Evolutionary conservation across 2,329 filamentous ascomycete species (phyloP).

Genomic region (Plectosphaerella cucumerina): DNA sequence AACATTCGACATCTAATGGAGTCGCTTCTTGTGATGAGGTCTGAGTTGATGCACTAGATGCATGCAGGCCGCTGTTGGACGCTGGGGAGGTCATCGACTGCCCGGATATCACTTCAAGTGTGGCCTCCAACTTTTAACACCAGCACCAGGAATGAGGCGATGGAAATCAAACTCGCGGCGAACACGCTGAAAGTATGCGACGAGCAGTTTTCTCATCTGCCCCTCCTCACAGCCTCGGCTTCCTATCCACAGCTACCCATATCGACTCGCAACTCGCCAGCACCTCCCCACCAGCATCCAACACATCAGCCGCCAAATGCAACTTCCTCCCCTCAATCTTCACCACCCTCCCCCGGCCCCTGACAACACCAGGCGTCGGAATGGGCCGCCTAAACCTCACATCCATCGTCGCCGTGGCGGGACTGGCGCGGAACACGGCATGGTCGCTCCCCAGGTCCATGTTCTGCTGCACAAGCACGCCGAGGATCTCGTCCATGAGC

Average conservation of each 20-base stretch:
- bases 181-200: no score
- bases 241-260: conserved; percentile 6
- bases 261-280: conserved; percentile 20
- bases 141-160: no score
- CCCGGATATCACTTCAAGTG: no score
- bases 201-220: background rate
- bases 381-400: conserved; percentile 29
- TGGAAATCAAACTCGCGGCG: no score
- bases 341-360: conserved; percentile 25
- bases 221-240: conserved; percentile 4
- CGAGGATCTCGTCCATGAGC: conserved; percentile 32
- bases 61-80: no score
- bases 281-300: conserved; percentile 21
- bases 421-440: conserved; percentile 19
- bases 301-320: conserved; percentile 22
- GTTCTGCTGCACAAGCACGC: conserved; percentile 31
- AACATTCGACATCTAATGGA: background rate
- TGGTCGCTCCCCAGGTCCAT: conserved; percentile 23
- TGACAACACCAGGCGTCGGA: conserved; percentile 21
- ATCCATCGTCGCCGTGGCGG: conserved; percentile 28
- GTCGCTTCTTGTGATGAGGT: no score
- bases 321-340: conserved; percentile 28
- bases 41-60: no score
- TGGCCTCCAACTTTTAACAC: no score
- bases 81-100: no score